These are phyloP conservation scores for Dryadomyces sulphureus DNA, from an alignment of 2,329 filamentous ascomycete genomes.

Conservation along the genomic window DNA sequence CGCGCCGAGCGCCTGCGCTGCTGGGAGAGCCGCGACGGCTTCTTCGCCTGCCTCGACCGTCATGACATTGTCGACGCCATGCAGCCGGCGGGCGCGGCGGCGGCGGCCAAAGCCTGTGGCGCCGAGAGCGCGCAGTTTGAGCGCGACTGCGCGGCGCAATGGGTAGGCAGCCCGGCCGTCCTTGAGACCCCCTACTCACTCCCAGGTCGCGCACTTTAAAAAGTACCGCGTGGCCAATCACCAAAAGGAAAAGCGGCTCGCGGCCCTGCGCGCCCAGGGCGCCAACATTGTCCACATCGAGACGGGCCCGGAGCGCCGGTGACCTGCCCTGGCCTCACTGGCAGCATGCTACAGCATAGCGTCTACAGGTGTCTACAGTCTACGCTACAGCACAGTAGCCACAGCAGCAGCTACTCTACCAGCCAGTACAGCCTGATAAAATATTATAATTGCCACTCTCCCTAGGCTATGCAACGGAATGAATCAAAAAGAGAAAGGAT, in stretches of 20 bases:
- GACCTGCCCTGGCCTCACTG: too few species aligned
- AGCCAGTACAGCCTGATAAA: not conserved
- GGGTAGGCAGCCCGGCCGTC: constrained; percentile 44
- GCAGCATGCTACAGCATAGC: too few species aligned
- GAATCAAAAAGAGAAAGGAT: not conserved
- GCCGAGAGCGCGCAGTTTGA: constrained; percentile 48
- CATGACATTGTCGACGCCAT: constrained; percentile 61
- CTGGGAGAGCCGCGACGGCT: constrained; percentile 79
- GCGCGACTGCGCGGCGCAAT: constrained; percentile 72
- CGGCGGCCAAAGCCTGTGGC: constrained; percentile 24
- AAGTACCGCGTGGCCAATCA: constrained; percentile 87
- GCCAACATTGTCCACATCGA: constrained; percentile 39
- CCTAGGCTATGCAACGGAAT: not conserved
- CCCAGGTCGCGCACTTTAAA: constrained; percentile 90
- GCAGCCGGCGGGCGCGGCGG: constrained; percentile 25
- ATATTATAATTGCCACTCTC: not conserved
- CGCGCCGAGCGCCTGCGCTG: constrained; percentile 68
- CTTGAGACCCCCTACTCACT: not conserved
- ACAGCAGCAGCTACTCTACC: not conserved
- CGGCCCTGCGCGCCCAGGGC: constrained; percentile 59
- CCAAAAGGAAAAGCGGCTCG: constrained; percentile 67
- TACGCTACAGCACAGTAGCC: not conserved
- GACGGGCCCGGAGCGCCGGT: constrained; percentile 9
- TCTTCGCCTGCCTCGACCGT: constrained; percentile 77
- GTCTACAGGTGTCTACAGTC: too few species aligned